A percentile compares a stretch with the other conserved stretches of the same genome.
Conservation (phyloP, 192 early-diverging fungal species). For the Spizellomyces sp. region DNA sequence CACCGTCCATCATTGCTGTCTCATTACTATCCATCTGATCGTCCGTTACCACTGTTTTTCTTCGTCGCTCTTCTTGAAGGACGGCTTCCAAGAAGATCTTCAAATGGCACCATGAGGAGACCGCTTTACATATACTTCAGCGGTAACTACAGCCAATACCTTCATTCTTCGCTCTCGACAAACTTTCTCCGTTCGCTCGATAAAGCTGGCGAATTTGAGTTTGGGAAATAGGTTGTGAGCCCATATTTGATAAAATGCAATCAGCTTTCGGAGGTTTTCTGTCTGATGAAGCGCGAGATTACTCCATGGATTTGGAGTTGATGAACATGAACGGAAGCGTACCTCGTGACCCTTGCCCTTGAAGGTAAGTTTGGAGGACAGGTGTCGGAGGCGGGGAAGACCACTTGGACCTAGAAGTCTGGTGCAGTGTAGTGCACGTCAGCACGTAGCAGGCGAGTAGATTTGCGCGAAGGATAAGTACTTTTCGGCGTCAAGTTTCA, state of each 20-base stretch:
- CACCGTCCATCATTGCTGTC: neutral
- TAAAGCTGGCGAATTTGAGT: conserved; percentile 35
- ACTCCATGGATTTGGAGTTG: neutral
- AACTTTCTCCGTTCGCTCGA: conserved; percentile 38
- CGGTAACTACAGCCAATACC: conserved; percentile 15
- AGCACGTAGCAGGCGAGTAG: neutral
- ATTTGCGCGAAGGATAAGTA: neutral
- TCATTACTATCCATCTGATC: neutral
- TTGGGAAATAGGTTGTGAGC: conserved; percentile 43
- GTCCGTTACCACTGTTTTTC: neutral
- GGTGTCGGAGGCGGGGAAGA: conserved; percentile 23
- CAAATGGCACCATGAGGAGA: neutral
- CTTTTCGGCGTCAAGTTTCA: conserved; percentile 31
- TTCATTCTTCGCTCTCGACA: conserved; percentile 35
- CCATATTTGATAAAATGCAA: conserved; percentile 48
- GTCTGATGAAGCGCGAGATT: neutral
- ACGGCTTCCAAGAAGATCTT: conserved; percentile 24
- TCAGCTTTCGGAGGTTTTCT: conserved; percentile 33
- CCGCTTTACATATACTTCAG: neutral
- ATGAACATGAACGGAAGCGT: neutral
- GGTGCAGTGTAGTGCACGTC: neutral
- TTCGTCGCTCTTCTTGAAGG: conserved; percentile 13
- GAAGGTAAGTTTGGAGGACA: conserved; percentile 25
- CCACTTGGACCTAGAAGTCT: conserved; percentile 36
- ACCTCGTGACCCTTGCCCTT: conserved; percentile 45